Conservation (phyloP, 2,329 filamentous ascomycete species). For the Metarhizium album region DNA sequence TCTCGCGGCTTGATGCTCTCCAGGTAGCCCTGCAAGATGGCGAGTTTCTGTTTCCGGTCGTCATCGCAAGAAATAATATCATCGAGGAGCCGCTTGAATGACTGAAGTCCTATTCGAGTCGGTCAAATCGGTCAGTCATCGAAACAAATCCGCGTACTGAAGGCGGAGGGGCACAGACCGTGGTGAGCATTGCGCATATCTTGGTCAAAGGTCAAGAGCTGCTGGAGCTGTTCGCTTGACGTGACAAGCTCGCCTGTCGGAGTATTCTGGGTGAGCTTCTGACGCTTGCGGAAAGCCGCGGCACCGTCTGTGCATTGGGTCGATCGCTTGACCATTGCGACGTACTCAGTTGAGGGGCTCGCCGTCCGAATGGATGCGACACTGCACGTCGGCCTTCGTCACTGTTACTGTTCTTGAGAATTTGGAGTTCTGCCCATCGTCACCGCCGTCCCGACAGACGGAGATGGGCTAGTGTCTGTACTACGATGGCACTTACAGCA, state of each 20-base stretch:
- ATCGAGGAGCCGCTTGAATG: conserved; percentile 63
- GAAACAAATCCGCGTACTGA: background rate
- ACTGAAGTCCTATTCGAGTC: conserved; percentile 45
- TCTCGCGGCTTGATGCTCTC: conserved; percentile 40
- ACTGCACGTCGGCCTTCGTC: background rate
- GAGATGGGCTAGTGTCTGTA: conserved; percentile 6
- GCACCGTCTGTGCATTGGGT: conserved; percentile 28
- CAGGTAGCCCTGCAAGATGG: conserved; percentile 61
- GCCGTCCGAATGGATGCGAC: conserved; percentile 1
- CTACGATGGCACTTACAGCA: too few species aligned
- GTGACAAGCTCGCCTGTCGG: conserved; percentile 51
- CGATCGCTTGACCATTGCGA: conserved; percentile 34
- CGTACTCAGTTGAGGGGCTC: background rate
- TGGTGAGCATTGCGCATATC: conserved; percentile 57
- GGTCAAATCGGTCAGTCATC: background rate
- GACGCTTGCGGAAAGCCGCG: conserved; percentile 38
- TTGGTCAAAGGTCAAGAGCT: conserved; percentile 61
- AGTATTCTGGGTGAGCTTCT: conserved; percentile 44
- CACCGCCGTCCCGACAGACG: conserved; percentile 21
- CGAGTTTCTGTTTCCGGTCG: conserved; percentile 30
- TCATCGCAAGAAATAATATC: conserved; percentile 42
- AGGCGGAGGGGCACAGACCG: conserved; percentile 29
- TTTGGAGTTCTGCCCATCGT: conserved; percentile 25
- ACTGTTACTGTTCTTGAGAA: conserved; percentile 15
- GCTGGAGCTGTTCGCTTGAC: conserved; percentile 55